phyloP scores from a whole-genome alignment of 768 basidiomycete species.

The Solioccasus polychromus region DNA sequence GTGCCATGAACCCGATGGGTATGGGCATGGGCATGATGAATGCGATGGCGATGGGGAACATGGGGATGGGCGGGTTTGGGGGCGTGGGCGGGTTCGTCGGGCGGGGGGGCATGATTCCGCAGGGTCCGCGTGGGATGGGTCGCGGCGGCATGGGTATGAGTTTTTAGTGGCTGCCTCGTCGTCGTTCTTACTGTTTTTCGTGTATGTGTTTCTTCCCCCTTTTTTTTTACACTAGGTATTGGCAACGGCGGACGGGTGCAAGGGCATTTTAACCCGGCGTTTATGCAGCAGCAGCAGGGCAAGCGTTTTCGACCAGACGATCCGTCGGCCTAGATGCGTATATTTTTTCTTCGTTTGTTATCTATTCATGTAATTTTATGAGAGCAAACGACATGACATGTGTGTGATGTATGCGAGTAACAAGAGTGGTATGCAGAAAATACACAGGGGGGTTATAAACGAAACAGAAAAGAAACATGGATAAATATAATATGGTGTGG shows the following conservation, averaged over 20 bases:
- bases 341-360: too few species aligned
- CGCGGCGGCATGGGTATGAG: conserved; percentile 52
- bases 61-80: conserved; percentile 44
- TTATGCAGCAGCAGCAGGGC: conserved; percentile 53
- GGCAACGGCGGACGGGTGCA: conserved; percentile 37
- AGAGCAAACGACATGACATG: too few species aligned
- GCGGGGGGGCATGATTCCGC: conserved; percentile 54
- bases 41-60: conserved; percentile 37
- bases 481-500: too few species aligned
- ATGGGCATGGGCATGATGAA: conserved; percentile 41
- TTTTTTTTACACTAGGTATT: too few species aligned
- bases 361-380: conserved; percentile 30
- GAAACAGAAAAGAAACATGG: too few species aligned
- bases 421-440: conserved; percentile 6
- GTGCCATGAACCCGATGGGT: conserved; percentile 41
- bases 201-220: conserved; percentile 31
- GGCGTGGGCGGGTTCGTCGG: conserved; percentile 43
- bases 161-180: conserved; percentile 25
- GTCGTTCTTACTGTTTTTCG: conserved; percentile 31
- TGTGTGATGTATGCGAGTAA: conserved; percentile 3
- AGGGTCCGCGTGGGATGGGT: conserved; percentile 49
- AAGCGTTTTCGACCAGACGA: conserved; percentile 59
- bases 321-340: too few species aligned
- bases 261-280: conserved; percentile 76
- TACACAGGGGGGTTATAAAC: conserved; percentile 10